Evolutionary conservation across 2,329 filamentous ascomycete species (phyloP).

Genomic region (Dactylellina sp.): DNA sequence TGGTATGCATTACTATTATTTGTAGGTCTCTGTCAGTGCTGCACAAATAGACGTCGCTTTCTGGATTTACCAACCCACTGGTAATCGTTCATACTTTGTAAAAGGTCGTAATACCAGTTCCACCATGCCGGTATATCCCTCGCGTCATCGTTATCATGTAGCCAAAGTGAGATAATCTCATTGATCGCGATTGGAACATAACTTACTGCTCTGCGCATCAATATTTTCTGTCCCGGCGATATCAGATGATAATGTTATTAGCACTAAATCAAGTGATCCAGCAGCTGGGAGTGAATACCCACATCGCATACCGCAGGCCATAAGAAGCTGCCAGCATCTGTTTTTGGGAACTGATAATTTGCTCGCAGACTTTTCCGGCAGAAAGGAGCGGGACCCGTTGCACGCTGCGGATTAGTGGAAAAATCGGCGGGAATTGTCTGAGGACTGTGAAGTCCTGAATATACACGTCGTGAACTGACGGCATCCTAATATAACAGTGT

Average conservation of each 20-base stretch:
- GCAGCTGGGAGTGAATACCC: background rate
- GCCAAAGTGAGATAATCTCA: background rate
- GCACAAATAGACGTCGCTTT: too few species aligned
- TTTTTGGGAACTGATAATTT: constrained; percentile 4
- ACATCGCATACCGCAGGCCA: constrained; percentile 28
- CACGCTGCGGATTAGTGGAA: constrained; percentile 20
- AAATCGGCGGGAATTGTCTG: constrained; percentile 4
- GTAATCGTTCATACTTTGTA: constrained; percentile 3
- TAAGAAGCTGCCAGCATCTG: background rate
- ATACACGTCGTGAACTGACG: constrained; percentile 19
- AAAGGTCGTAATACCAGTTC: constrained; percentile 4
- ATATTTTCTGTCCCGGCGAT: constrained; percentile 1
- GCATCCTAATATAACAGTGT: constrained; percentile 10
- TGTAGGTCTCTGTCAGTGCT: background rate
- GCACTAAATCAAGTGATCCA: background rate
- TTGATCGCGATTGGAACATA: constrained; percentile 6
- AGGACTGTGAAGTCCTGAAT: constrained; percentile 19
- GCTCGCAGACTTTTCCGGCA: constrained; percentile 14
- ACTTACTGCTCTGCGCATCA: constrained; percentile 27
- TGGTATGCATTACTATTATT: constrained; percentile 7
- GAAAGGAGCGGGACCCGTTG: constrained; percentile 22
- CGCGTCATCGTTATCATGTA: background rate
- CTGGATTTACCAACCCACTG: too few species aligned
- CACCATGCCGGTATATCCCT: constrained; percentile 11
- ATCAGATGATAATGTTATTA: background rate